phyloP scores from a whole-genome alignment of 192 early-diverging fungal species.

The Coemansia sp. region DNA sequence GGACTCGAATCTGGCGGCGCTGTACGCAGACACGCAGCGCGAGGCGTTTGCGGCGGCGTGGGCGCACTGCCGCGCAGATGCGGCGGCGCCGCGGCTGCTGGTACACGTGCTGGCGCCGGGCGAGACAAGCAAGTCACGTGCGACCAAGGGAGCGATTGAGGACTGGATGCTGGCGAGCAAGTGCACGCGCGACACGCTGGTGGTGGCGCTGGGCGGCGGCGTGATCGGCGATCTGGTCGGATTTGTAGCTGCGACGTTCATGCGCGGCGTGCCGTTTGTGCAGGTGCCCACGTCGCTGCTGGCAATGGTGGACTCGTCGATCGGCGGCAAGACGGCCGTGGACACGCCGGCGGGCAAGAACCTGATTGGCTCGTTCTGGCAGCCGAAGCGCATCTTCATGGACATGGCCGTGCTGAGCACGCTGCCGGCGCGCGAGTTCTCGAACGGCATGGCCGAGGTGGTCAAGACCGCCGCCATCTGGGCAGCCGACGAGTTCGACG shows the following conservation, averaged over 20 bases:
- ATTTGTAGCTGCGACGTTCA: conserved; percentile 97
- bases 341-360: conserved; percentile 96
- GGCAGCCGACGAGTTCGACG: conserved; percentile 79
- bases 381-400: conserved; percentile 90
- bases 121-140: conserved; percentile 83
- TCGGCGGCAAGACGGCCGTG: conserved; percentile 96
- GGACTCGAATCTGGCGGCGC: conserved; percentile 74
- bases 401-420: conserved; percentile 81
- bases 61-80: conserved; percentile 6
- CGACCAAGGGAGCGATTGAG: conserved; percentile 80
- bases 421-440: conserved; percentile 85
- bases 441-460: conserved; percentile 96
- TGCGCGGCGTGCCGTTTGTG: conserved; percentile 91
- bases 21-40: conserved; percentile 65
- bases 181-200: conserved; percentile 89
- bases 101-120: conserved; percentile 80
- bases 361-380: conserved; percentile 93
- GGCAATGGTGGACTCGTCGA: conserved; percentile 97
- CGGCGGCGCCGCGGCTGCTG: conserved; percentile 58
- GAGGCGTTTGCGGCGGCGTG: conserved; percentile 53
- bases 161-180: conserved; percentile 81
- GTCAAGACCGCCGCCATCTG: conserved; percentile 97
- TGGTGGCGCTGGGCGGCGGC: conserved; percentile 93
- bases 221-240: conserved; percentile 96
- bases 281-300: conserved; percentile 94